phyloP scores from a whole-genome alignment of 2,329 filamentous ascomycete species.

The Herpotrichia juniperi region DNA sequence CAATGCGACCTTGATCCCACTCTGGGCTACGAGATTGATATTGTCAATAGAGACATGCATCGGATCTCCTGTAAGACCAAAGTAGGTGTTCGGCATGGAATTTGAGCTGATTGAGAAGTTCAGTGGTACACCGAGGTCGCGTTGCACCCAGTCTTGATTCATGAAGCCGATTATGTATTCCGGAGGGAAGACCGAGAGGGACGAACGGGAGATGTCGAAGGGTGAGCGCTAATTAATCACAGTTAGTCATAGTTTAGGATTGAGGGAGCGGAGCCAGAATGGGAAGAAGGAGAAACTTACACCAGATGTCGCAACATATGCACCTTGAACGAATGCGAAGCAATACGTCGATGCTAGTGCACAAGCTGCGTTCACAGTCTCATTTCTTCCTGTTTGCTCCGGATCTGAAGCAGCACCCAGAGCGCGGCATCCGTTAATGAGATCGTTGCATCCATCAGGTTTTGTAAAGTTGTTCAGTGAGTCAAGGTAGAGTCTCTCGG shows the following conservation, averaged over 20 bases:
- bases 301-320: slow-evolving; percentile 39
- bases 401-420: slow-evolving; percentile 55
- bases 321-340: slow-evolving; percentile 48
- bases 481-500: slow-evolving; percentile 45
- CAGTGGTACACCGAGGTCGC: slow-evolving; percentile 63
- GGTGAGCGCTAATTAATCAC: slow-evolving; percentile 34
- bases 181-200: slow-evolving; percentile 5
- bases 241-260: not conserved
- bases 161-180: slow-evolving; percentile 23
- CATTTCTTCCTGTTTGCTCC: slow-evolving; percentile 36
- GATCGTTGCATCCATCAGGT: slow-evolving; percentile 58
- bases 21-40: slow-evolving; percentile 58
- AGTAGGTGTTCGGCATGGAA: slow-evolving; percentile 44
- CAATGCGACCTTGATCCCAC: slow-evolving; percentile 25
- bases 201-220: slow-evolving; percentile 35
- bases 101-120: slow-evolving; percentile 44
- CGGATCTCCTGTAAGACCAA: slow-evolving; percentile 51
- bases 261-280: not conserved
- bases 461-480: slow-evolving; percentile 44
- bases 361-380: slow-evolving; percentile 53
- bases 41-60: slow-evolving; percentile 52
- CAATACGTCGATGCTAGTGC: slow-evolving; percentile 60
- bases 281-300: slow-evolving; percentile 13
- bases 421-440: slow-evolving; percentile 54
- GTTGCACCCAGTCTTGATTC: slow-evolving; percentile 60